Evolutionary conservation across 805 yeast species (phyloP), one percentile per base, ranked within the genome.

Genomic region (Trichomonascus vanleenenianus): DNA sequence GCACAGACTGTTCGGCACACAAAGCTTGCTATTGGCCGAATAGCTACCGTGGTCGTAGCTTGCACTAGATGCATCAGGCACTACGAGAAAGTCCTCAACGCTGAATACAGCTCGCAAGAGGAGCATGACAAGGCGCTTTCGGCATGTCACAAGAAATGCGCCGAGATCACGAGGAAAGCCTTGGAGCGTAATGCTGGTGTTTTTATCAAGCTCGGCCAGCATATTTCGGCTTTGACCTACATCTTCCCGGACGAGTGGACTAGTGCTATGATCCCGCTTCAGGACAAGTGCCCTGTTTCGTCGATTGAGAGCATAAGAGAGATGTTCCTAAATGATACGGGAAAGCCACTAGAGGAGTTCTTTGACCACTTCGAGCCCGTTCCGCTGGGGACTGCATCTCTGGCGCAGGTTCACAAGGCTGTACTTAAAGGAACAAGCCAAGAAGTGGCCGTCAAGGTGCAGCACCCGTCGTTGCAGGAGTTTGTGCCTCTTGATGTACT

Each of bases 161-260:
- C 98, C 0, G 58, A 68, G 9, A 79, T 88, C 44, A 86, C 98
- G 0, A 69, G 86, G 46, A 64, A 68, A 37, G 96, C 97, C 0
- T 65, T 93, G 31, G 88, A 85, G 58, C 70, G 69, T 27, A 93
- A 93, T 58, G 97, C 96, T 14, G 98, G 98, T 1, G 74, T 93
- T 6, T 93, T 82, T 62, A 93, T 93, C 63, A 93, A 93, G 63
- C 68, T 93, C 38, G 98, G 99, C 10, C 98, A 93, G 62, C 98
- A 93, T 60, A 69, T 93, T 10, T 76, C 89, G 35, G 97, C 97
- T 0, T 73, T 93, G 76, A 85, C 96, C 1, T 93, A 93, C 63
- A 67, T 93, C 30, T 68, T 93, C 42, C 98, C 99, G 0, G 70
- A 68, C 3, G 96, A 93, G 64, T 93, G 99, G 99, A 91, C 97